Evolutionary conservation across 495 filamentous ascomycete species (phyloP).

Genomic region (Lindgomyces ingoldianus): DNA sequence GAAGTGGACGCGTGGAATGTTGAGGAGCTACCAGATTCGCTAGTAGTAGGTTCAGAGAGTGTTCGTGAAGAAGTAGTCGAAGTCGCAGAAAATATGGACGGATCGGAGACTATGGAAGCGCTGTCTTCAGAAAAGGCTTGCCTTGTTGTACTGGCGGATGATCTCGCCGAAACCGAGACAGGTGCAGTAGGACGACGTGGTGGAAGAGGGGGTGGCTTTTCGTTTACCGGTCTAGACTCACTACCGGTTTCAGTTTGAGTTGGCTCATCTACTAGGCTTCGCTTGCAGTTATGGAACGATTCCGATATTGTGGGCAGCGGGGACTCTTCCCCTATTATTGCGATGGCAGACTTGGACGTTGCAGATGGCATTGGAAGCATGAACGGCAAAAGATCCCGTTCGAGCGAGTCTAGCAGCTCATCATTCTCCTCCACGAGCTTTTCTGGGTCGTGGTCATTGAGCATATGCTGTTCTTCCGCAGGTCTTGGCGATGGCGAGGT

Average conservation of each 20-base stretch:
- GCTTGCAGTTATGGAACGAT: no score
- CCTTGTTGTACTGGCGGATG: neutral
- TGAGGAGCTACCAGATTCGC: no score
- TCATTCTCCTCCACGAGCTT: neutral
- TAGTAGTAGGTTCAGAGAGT: neutral
- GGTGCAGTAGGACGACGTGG: constrained; percentile 2
- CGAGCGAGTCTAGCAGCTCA: constrained; percentile 17
- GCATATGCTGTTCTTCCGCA: neutral
- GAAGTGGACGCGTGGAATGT: no score
- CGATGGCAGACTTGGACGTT: neutral
- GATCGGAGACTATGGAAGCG: neutral
- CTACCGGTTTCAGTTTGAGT: no score
- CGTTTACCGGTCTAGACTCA: no score
- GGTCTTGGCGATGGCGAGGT: neutral
- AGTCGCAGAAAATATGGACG: neutral
- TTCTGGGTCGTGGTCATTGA: neutral
- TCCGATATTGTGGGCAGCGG: no score
- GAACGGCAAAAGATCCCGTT: constrained; percentile 20
- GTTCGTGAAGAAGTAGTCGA: constrained; percentile 3
- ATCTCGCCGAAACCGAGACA: neutral
- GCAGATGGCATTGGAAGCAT: constrained; percentile 22
- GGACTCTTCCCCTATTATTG: no score
- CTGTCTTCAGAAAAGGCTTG: neutral
- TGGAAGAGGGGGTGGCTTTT: constrained; percentile 26
- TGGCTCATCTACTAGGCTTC: no score